A percentile compares a stretch with the other conserved stretches of the same genome.
These are phyloP conservation scores for Camellia lanceoleosa DNA, from an alignment of 148 eudicot genomes.

Conservation along the genomic window DNA sequence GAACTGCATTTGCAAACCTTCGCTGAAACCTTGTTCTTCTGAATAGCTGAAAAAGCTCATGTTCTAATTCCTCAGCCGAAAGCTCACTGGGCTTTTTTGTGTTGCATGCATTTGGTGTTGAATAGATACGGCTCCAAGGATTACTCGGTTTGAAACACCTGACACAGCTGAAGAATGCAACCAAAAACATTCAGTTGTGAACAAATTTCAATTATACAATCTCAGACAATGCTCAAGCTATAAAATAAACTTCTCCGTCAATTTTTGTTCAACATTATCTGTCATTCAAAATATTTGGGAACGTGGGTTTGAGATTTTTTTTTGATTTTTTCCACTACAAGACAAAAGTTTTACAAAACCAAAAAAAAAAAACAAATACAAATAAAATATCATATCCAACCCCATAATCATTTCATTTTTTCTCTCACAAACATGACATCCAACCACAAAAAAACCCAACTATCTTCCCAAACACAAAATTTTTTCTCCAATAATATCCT, in stretches of 20 bases:
- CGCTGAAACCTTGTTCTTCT: slow-evolving; percentile 35
- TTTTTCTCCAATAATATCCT: too few relatives aligned
- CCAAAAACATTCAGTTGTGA: slow-evolving; percentile 3
- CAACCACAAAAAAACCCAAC: too few relatives aligned
- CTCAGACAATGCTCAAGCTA: not conserved
- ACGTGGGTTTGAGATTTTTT: too few relatives aligned
- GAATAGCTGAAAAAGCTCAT: slow-evolving; percentile 40
- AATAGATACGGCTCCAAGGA: slow-evolving; percentile 49
- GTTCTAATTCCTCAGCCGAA: slow-evolving; percentile 42
- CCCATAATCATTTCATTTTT: too few relatives aligned
- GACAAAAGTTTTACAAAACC: too few relatives aligned
- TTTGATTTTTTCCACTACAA: too few relatives aligned
- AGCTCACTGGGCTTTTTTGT: slow-evolving; percentile 40
- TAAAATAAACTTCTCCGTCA: not conserved
- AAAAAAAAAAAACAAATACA: too few relatives aligned
- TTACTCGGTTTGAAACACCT: slow-evolving; percentile 39
- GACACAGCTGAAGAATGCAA: slow-evolving; percentile 53
- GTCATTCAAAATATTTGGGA: not conserved
- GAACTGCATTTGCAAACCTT: slow-evolving; percentile 36
- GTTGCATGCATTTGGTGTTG: slow-evolving; percentile 21
- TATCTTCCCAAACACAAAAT: too few relatives aligned
- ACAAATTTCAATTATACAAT: not conserved
- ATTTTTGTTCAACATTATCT: not conserved
- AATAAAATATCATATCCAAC: too few relatives aligned
- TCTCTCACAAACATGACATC: too few relatives aligned